phyloP scores from a whole-genome alignment of 495 filamentous ascomycete genomes.

The Talaromyces borbonicus region DNA sequence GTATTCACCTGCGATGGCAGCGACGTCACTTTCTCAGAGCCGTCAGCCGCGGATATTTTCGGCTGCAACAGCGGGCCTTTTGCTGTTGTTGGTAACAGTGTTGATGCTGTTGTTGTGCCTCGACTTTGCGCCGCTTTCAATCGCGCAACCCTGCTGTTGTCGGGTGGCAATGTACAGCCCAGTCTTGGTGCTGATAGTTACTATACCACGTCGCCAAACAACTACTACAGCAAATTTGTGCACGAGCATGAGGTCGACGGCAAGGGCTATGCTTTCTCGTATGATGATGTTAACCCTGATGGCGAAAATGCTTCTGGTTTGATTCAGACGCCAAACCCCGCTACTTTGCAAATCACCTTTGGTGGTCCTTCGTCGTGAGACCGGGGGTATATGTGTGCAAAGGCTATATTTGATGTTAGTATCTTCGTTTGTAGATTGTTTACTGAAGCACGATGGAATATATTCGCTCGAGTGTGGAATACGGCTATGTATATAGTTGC shows the following conservation, averaged over 20 bases:
- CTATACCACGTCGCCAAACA: constrained; percentile 48
- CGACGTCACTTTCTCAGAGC: constrained; percentile 44
- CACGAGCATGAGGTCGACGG: constrained; percentile 52
- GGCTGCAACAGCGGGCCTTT: constrained; percentile 61
- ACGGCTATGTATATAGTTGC: too few relatives aligned
- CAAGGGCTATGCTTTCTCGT: constrained; percentile 69
- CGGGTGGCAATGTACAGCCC: constrained; percentile 35
- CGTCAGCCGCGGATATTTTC: constrained; percentile 56
- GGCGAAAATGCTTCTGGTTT: constrained; percentile 52
- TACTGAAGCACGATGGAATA: too few relatives aligned
- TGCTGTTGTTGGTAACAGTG: constrained; percentile 30
- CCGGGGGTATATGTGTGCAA: not conserved
- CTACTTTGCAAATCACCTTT: constrained; percentile 49
- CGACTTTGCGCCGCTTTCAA: constrained; percentile 61
- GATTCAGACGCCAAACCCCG: constrained; percentile 46
- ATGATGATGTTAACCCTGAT: constrained; percentile 61
- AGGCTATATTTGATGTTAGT: not conserved
- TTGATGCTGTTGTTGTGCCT: constrained; percentile 46
- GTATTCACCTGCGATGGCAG: constrained; percentile 38
- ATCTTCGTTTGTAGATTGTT: constrained; percentile 2
- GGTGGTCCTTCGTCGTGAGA: constrained; percentile 36
- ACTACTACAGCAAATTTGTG: constrained; percentile 61
- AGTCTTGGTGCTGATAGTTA: constrained; percentile 35
- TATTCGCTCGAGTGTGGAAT: too few relatives aligned
- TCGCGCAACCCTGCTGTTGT: constrained; percentile 47